Evolutionary conservation across 306 rosid genomes (phyloP), one percentile per base, ranked within the genome.

Genomic region (Glycine soja): DNA sequence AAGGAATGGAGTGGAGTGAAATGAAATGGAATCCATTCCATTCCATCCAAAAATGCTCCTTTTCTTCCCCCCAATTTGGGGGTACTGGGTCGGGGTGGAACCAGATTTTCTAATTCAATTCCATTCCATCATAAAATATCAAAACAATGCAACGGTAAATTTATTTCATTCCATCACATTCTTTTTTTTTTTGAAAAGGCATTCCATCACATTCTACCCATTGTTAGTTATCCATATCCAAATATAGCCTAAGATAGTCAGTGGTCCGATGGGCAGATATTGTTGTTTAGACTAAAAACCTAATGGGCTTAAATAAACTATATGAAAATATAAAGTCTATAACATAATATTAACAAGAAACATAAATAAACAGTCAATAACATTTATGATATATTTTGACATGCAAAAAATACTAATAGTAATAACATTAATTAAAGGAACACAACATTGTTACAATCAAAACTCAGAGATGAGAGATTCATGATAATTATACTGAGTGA

Each of bases 351-450:
- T 48, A 76, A 16, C 46, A 81, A 56, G 66, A 59, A 72, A 32
- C 30, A 24, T 36, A 62, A 46, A 72, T 32, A 72, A 50, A 12
- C 46, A 24, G 62, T 24, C 54, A 30, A 66, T 16, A 40, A 40
- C 6, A 36, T 59, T 24, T 57, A 5, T 24, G 46, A 72, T 19
- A 68, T 16, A 42, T 77, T 57, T 77, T 61, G 16, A 16, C 32
- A 43, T 8, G 11, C 59, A 76, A 61, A 80, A 63, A 62, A 76
- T n/a, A 16, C 34, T 36, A 63, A 75, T 57, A 45, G 79, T 59
- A 9, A 80, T 4, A 11, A 59, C 9, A 53, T 48, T 36, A 45
- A 69, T 30, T 45, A 32, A 67, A 38, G 45, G 15, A 79, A 43
- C 67, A 54, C 2, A 24, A 24, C 1, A 50, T 10, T 84, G n/a